Evolutionary conservation across 1,139 yeast species (phyloP), one percentile per base, ranked within the genome.

Genomic region (Taiozyma onychis): DNA sequence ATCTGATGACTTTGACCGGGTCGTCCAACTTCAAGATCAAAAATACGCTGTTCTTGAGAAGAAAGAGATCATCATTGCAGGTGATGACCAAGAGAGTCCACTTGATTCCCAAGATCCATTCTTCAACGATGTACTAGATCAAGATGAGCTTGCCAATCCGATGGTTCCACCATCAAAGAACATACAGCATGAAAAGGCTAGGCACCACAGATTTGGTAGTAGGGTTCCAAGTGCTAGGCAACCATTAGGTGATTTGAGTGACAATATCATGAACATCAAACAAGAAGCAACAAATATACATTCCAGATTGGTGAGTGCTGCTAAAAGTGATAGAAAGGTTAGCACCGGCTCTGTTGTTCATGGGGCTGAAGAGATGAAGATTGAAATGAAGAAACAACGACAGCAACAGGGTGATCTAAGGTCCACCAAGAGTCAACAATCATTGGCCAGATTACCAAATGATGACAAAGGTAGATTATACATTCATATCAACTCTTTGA

Each of bases 401-500:
- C 37, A 28, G 11, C 30, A 39, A 43, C 16, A 22, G 6, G 37
- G 48, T 27, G 45, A 47, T 14, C 45, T 47, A 13, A 50, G 48
- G 48, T 43, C 50, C 6, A 50, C 28, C 13, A 41, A 43, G 6
- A 48, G 48, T 10, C 47, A 41, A 27, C 49, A 45, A 18, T 44
- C 49, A 16, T 27, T 46, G 22, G 56, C 51, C 6, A 49, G 45
- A 11, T 53, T 68, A 44, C 63, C 68, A 6, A 57, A 59, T 43
- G 66, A 67, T 41, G 96, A 88, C 65, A 71, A 80, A 51, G 97
- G 97, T 4, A 75, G 89, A 43, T 67, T 90, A 32, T 90, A 88
- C 67, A 73, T 90, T 44, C 74, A 84, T 50, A 75, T 90, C 26
- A 72, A 83, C 49, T 81, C 83, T 0, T 66, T 89, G 49, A 74